Conservation (phyloP, 495 filamentous ascomycete genomes). For the Xylaria flabelliformis region DNA sequence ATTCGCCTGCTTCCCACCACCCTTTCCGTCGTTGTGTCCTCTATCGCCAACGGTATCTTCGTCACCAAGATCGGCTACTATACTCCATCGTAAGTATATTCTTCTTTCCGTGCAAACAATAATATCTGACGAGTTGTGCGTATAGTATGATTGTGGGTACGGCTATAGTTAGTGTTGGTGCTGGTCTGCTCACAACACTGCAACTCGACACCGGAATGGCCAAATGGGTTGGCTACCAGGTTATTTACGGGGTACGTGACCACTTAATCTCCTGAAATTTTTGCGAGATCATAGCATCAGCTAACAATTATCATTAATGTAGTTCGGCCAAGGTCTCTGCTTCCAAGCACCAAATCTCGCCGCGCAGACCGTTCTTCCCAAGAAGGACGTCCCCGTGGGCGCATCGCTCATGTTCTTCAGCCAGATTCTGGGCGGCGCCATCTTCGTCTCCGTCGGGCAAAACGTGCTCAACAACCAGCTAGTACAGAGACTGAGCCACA, state of each 20-base stretch:
- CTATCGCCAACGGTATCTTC: constrained; percentile 51
- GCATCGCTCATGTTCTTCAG: constrained; percentile 66
- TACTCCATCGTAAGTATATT: constrained; percentile 52
- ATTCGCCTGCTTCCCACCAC: constrained; percentile 57
- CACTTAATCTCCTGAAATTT: background rate
- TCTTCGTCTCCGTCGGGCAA: constrained; percentile 67
- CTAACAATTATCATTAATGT: constrained; percentile 3
- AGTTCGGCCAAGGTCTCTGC: constrained; percentile 49
- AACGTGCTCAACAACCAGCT: constrained; percentile 66
- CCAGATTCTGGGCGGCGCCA: constrained; percentile 66
- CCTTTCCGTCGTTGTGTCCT: constrained; percentile 45
- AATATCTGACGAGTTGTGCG: constrained; percentile 21
- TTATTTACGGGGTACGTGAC: constrained; percentile 60
- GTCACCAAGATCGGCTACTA: constrained; percentile 64
- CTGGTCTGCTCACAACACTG: constrained; percentile 69
- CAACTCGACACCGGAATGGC: constrained; percentile 53
- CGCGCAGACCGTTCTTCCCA: constrained; percentile 56
- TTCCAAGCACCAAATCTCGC: constrained; percentile 48
- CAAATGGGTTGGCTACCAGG: constrained; percentile 73
- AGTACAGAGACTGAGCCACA: constrained; percentile 45
- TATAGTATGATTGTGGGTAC: constrained; percentile 54
- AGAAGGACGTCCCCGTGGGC: constrained; percentile 64
- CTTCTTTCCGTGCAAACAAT: background rate
- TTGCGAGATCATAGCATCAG: background rate
- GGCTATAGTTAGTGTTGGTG: constrained; percentile 62